A percentile compares a stretch with the other conserved stretches of the same genome.
These are phyloP conservation scores for Hygrophoropsis aurantiaca DNA, from an alignment of 768 basidiomycete species.

Conservation along the genomic window DNA sequence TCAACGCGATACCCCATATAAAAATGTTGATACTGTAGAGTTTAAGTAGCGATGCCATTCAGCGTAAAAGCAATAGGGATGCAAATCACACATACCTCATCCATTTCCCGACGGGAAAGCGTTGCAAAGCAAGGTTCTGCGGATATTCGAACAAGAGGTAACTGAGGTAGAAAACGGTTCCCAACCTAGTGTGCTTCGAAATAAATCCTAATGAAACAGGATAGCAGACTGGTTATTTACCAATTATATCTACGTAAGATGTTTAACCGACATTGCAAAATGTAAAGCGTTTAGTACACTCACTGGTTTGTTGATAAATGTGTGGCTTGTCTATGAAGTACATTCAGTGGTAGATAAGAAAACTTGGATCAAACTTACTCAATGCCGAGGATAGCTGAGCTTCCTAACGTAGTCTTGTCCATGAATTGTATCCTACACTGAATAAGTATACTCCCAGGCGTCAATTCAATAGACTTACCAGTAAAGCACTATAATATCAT, in stretches of 20 bases:
- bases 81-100: constrained; percentile 49
- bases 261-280: background rate
- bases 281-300: constrained; percentile 11
- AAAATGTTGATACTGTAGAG: constrained; percentile 56
- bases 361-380: constrained; percentile 32
- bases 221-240: constrained; percentile 23
- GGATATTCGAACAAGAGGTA: constrained; percentile 61
- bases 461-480: constrained; percentile 32
- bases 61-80: too few species aligned
- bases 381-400: constrained; percentile 64
- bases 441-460: background rate
- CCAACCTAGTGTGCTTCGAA: constrained; percentile 37
- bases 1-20: constrained; percentile 57
- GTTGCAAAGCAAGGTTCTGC: constrained; percentile 62
- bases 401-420: constrained; percentile 68
- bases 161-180: constrained; percentile 65
- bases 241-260: constrained; percentile 54
- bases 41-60: background rate
- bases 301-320: constrained; percentile 65
- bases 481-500: constrained; percentile 41
- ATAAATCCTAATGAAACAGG: background rate
- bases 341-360: background rate
- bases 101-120: constrained; percentile 74
- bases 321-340: constrained; percentile 45
- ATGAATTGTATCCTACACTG: constrained; percentile 62